Evolutionary conservation across 108 stramenopile species (phyloP), one percentile per base, ranked within the genome.

Genomic region (Cyclotella cryptica): DNA sequence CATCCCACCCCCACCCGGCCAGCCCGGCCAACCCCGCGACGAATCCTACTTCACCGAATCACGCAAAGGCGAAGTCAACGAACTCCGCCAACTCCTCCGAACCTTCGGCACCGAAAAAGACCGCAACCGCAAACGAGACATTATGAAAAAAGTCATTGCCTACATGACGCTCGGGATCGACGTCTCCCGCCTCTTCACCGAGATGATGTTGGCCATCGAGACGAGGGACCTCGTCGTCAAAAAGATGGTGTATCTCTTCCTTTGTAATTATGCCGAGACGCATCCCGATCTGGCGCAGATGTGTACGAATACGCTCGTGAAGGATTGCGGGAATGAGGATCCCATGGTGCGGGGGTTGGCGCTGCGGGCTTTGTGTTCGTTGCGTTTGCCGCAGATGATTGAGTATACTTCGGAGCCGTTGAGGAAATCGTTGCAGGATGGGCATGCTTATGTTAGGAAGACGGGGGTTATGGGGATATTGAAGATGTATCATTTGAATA

Each of bases 151-250:
- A 74, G 99, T 99, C 58, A 98, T 99, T 78, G 99, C 98, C 18
- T 99, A 99, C 93, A 99, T 99, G 99, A 99, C 99, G 18, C 78
- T 99, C 27, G 99, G 99, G 10, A 98, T 99, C 39, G 99, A 99
- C 66, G 99, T 99, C 29, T 97, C 97, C 27, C 92, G 97, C 40
- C 97, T 99, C 44, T 98, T 99, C 80, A 94, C 97, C 9, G 98
- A 99, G 86, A 99, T 99, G 98, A 97, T 99, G 88, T 84, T 98
- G 79, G 96, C 89, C 15, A 94, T 96, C 54, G 93, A 94, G 68
- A 98, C 98, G 30, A 81, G 95, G 17, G 99, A 99, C 81, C 74
- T 99, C 43, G 98, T 99, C 55, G 95, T 99, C 63, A 99, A 99
- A 82, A 99, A 99, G 84, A 99, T 99, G 99, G 96, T 98, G 60